Conservation (phyloP, 495 filamentous ascomycete species). For the Venustampulla echinocandica region DNA sequence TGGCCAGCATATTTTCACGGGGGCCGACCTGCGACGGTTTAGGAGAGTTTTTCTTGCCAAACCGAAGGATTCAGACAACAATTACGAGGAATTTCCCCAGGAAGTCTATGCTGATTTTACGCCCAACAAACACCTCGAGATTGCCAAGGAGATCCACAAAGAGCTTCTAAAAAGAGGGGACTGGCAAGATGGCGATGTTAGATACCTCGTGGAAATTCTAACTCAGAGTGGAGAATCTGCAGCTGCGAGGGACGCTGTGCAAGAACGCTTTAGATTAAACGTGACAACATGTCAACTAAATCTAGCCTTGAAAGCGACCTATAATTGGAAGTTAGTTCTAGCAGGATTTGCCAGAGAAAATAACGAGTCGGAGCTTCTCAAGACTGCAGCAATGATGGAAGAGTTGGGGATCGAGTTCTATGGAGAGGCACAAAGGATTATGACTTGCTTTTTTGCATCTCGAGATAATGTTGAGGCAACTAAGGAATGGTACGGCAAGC, state of each 20-base stretch:
- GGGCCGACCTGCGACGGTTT: too few species aligned
- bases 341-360: conserved; percentile 58
- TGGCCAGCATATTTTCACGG: not conserved
- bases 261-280: too few species aligned
- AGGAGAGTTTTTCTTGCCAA: too few species aligned
- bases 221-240: conserved; percentile 48
- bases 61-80: too few species aligned
- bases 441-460: conserved; percentile 44
- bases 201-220: too few species aligned
- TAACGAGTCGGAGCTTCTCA: conserved; percentile 44
- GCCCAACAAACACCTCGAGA: conserved; percentile 4
- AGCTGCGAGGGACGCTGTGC: conserved; percentile 45
- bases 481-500: conserved; percentile 57
- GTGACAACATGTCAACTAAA: too few species aligned
- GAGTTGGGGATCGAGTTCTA: conserved; percentile 27
- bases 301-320: too few species aligned
- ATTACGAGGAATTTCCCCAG: too few species aligned
- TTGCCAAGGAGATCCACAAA: not conserved
- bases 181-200: not conserved
- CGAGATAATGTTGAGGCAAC: conserved; percentile 43
- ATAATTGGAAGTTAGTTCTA: too few species aligned
- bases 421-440: conserved; percentile 33
- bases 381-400: conserved; percentile 29
- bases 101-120: conserved; percentile 28
- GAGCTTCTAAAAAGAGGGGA: conserved; percentile 1